A percentile compares a stretch with the other conserved stretches of the same genome.
phyloP scores from a whole-genome alignment of 768 basidiomycete genomes.

The Kwoniella sp. region DNA sequence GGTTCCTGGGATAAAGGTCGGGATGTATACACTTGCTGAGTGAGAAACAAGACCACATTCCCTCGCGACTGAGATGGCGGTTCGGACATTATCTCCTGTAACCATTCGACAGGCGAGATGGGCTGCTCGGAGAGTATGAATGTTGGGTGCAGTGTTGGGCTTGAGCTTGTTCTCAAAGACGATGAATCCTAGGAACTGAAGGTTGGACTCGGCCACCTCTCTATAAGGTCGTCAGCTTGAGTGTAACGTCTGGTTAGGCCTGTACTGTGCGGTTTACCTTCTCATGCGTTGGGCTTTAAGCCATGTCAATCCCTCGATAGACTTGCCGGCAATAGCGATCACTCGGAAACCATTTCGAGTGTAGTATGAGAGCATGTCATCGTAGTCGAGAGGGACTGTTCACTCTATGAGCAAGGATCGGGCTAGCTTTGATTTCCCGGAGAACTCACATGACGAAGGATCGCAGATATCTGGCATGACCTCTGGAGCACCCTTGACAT shows the following conservation, averaged over 20 bases:
- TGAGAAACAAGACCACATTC: slow-evolving; percentile 88
- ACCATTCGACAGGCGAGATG: slow-evolving; percentile 97
- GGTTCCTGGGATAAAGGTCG: slow-evolving; percentile 73
- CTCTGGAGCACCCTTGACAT: slow-evolving; percentile 99
- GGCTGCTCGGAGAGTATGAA: slow-evolving; percentile 81
- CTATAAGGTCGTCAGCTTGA: slow-evolving; percentile 57
- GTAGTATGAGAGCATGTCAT: slow-evolving; percentile 93
- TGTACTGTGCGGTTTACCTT: slow-evolving; percentile 61
- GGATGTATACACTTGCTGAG: slow-evolving; percentile 84
- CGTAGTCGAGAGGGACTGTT: slow-evolving; percentile 91
- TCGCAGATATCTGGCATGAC: slow-evolving; percentile 96
- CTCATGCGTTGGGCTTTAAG: slow-evolving; percentile 95
- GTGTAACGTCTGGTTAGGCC: slow-evolving; percentile 9
- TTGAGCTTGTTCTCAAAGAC: slow-evolving; percentile 99
- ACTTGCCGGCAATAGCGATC: slow-evolving; percentile 97
- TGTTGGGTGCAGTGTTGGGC: slow-evolving; percentile 83
- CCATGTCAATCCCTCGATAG: slow-evolving; percentile 90
- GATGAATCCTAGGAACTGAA: slow-evolving; percentile 89
- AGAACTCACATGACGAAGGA: slow-evolving; percentile 75
- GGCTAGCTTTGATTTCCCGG: background rate
- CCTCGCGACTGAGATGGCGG: slow-evolving; percentile 92
- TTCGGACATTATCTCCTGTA: slow-evolving; percentile 94
- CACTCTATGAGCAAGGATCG: background rate
- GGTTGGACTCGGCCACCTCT: slow-evolving; percentile 87
- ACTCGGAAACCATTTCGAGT: slow-evolving; percentile 96